Conservation (phyloP, 257 asterid species). For the Solanum sejunctum region DNA sequence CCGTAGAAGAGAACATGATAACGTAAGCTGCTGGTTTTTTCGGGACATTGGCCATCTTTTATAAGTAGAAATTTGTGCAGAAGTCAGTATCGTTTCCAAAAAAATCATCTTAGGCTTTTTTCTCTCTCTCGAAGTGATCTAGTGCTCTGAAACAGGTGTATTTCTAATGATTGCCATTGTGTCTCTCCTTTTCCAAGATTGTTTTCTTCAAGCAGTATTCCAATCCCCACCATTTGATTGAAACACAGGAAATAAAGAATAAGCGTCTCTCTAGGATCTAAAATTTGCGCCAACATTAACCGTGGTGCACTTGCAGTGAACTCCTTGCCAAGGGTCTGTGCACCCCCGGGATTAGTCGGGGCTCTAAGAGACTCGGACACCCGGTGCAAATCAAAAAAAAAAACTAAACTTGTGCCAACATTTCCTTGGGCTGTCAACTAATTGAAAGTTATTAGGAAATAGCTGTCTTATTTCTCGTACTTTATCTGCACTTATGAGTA, state of each 20-base stretch:
- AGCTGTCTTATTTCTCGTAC: not conserved
- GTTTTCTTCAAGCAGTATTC: not conserved
- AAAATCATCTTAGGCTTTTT: not conserved
- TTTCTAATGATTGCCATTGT: not conserved
- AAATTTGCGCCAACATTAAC: not conserved
- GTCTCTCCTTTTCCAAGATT: not conserved
- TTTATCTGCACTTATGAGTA: not conserved
- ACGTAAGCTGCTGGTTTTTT: not conserved
- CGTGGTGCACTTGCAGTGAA: too few relatives aligned
- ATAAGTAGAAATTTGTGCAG: not conserved
- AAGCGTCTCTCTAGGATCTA: not conserved
- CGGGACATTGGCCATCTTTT: not conserved
- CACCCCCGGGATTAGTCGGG: too few relatives aligned
- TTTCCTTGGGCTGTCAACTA: not conserved
- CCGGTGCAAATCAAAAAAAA: too few relatives aligned
- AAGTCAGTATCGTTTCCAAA: not conserved
- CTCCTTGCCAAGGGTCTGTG: too few relatives aligned
- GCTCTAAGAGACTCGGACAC: too few relatives aligned
- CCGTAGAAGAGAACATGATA: not conserved
- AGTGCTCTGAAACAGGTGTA: not conserved
- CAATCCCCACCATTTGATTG: not conserved
- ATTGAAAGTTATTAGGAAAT: not conserved
- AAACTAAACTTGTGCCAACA: not conserved
- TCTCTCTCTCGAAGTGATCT: not conserved
- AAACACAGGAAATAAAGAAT: not conserved